Base-by-base conservation (phyloP, 306 rosid genomes). In the Hippophae tibetana region DNA sequence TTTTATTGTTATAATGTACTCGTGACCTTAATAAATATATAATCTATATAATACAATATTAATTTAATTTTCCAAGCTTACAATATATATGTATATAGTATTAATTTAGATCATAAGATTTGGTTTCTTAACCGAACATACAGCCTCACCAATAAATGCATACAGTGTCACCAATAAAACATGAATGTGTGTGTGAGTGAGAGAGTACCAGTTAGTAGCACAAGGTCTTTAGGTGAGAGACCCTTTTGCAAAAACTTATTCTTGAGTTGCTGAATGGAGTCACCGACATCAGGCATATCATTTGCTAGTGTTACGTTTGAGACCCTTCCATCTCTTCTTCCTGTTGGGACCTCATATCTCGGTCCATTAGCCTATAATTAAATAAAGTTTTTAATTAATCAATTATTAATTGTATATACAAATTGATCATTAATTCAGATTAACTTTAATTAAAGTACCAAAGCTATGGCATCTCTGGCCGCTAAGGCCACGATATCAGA, bases 401-500 rank as follows among this genome's bases (percentile, higher is more conserved):
- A 49, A 48, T 48, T 8, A 49, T 23, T 14, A 13, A 14, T 2
- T 49, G 23, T 18, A 18, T 18, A 18, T 18, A 18, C 23, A 18
- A 18, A 18, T 18, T 49, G 53, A 31, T 43, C 53, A 55, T 55
- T 6, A 25, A 10, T n/a, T 43, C 54, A 56, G 40, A 43, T 5
- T 25, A 25, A 0, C 51, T 41, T 38, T 0, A 31, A 47, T 0
- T n/a, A 12, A 8, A 5, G 31, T 52, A 89, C 97, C 89, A 83
- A 47, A 61, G 65, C 7, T 41, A 90, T 56, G 43, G 98, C 84
- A 6, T 90, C 98, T 78, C 96, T 76, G n/a, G 96, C 98, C 3
- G 98, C 95, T 66, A 90, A 69, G 56, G 95, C 86, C 31, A 87
- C 87, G 7, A 85, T 83, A 68, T 90, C 96, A 0, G 98, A 87